Evolutionary conservation across 176 grass and related monocot species (phyloP).

Genomic region (Neostapfia colusana): DNA sequence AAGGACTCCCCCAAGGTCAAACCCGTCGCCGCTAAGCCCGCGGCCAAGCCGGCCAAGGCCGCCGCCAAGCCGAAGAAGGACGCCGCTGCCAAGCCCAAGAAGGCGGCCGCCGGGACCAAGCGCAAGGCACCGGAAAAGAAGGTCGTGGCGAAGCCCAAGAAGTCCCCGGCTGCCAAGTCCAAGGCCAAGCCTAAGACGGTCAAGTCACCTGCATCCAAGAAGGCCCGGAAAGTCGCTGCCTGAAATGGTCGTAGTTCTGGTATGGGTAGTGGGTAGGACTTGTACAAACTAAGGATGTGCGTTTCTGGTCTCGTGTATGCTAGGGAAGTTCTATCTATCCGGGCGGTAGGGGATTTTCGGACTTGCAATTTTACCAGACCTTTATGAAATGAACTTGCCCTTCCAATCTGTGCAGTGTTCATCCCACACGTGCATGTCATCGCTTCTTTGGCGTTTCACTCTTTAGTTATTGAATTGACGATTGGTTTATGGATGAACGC

Average conservation of each 20-base stretch:
- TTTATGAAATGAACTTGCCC: conserved; percentile 4
- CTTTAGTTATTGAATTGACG: too few species aligned
- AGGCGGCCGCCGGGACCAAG: conserved; percentile 20
- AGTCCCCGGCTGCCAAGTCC: conserved; percentile 22
- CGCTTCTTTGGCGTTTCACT: too few species aligned
- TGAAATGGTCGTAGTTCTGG: neutral
- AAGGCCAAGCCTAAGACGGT: conserved; percentile 55
- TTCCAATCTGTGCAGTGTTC: too few species aligned
- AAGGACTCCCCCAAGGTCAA: conserved; percentile 38
- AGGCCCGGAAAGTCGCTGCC: conserved; percentile 40
- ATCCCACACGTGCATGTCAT: too few species aligned
- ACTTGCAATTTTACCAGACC: too few species aligned
- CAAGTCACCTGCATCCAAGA: conserved; percentile 40
- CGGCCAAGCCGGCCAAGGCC: conserved; percentile 22
- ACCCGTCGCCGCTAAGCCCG: conserved; percentile 21
- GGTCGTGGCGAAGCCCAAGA: conserved; percentile 36
- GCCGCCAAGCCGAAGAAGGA: conserved; percentile 18
- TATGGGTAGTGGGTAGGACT: conserved; percentile 21
- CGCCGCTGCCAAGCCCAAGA: conserved; percentile 39
- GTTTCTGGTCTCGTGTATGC: neutral
- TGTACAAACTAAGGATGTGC: conserved; percentile 38
- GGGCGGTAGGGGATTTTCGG: too few species aligned
- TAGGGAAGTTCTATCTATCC: neutral
- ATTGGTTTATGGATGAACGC: too few species aligned
- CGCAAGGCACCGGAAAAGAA: conserved; percentile 52